Percentiles rank a stretch among this genome's conserved stretches.
Conservation (phyloP, 2,329 filamentous ascomycete species). For the Immersiporthe knoxdaviesiana region DNA sequence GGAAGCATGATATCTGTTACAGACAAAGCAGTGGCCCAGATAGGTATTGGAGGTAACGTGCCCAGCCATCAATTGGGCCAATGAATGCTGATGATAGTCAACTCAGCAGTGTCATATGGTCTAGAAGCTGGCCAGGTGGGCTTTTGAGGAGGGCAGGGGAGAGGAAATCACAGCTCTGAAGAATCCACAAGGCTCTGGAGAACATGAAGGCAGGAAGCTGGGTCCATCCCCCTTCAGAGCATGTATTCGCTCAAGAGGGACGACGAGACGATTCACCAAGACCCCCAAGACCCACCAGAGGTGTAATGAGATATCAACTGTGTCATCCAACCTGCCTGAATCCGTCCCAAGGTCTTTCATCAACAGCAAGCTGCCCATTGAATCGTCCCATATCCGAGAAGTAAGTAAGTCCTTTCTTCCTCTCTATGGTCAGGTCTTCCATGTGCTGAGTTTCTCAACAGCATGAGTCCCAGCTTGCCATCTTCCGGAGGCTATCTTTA, state of each 20-base stretch:
- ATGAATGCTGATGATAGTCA: too few relatives aligned
- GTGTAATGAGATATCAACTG: background rate
- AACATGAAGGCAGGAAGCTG: background rate
- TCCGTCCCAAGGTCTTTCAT: background rate
- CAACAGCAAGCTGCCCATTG: background rate
- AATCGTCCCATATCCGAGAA: background rate
- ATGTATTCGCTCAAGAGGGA: background rate
- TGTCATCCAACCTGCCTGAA: background rate
- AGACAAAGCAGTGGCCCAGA: too few relatives aligned
- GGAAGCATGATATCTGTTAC: background rate
- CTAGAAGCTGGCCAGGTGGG: background rate
- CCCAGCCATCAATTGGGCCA: too few relatives aligned
- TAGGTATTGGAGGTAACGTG: too few relatives aligned
- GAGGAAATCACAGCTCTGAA: background rate
- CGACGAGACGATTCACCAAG: background rate
- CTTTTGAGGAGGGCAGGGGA: background rate
- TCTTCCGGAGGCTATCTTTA: background rate
- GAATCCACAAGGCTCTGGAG: background rate
- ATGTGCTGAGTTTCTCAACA: background rate
- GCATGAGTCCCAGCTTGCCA: background rate
- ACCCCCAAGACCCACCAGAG: too few relatives aligned
- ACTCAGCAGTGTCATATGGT: too few relatives aligned
- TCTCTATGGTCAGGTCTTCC: background rate
- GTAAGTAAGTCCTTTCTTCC: background rate
- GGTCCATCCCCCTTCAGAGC: background rate